Evolutionary conservation across 306 rosid species (phyloP), one percentile per base, ranked within the genome.

Genomic region (Quercus alba): DNA sequence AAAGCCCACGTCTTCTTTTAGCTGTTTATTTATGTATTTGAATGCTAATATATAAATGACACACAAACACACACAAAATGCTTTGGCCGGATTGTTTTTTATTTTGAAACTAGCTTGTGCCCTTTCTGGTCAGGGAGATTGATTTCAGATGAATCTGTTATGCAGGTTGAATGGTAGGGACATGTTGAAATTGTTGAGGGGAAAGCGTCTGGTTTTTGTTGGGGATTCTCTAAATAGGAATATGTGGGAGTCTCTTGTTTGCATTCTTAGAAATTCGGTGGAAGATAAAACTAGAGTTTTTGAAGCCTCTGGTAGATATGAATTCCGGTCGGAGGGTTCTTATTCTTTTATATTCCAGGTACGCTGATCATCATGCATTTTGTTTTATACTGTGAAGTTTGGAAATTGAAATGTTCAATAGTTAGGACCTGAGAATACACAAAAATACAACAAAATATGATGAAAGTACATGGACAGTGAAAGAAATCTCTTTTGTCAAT

Each of bases 171-270:
- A 95, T 72, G 99, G 87, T 5, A 84, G 79, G 82, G 81, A 72
- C 31, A 76, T 95, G 96, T 80, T 95, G 85, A 76, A 89, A 76
- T 57, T 95, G 85, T 73, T 95, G 80, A 88, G 85, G 78, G 98
- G 99, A 17, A 95, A 89, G 76, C 73, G 98, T 74, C 38, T 95
- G 41, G 99, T 89, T 80, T 95, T 95, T 62, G 99, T 95, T 28
- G 99, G 99, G 0, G 99, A 95, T 90, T 95, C 99, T n/a, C 88
- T 95, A 61, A 95, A 95, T 78, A 86, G 99, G 81, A 95, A 95
- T 52, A 95, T 95, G 99, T 95, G 99, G 99, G 99, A 95, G 64
- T 95, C 99, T 70, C 87, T 95, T 57, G 81, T 95, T 87, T 95
- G 99, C 88, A 90, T 95, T 70, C 76, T 95, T n/a, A 95, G 87